These are phyloP conservation scores for Yamadazyma endophytica DNA, from an alignment of 805 yeast species.

Conservation along the genomic window DNA sequence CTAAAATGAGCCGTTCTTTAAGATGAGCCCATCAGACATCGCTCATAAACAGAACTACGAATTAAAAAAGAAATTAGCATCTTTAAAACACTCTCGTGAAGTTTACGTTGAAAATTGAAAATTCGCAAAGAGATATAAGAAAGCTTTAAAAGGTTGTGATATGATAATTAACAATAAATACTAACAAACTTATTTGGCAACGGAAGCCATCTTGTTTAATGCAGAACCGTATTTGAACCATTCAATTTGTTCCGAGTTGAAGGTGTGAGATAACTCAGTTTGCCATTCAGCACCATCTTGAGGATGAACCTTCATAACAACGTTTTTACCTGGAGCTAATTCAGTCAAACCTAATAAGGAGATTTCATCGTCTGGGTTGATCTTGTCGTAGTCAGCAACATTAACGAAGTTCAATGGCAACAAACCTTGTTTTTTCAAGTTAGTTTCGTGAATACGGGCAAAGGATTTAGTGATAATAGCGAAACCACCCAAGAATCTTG, in stretches of 20 bases:
- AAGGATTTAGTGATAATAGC: constrained; percentile 97
- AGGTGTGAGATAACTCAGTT: constrained; percentile 91
- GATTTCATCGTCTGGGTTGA: constrained; percentile 84
- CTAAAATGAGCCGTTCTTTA: too few relatives aligned
- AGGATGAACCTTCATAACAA: constrained; percentile 72
- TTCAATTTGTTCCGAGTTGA: constrained; percentile 93
- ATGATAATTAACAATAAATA: constrained; percentile 3
- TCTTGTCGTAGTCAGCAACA: constrained; percentile 88
- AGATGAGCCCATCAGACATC: too few relatives aligned
- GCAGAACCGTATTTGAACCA: constrained; percentile 99
- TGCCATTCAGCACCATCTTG: constrained; percentile 77
- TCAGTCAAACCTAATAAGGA: constrained; percentile 81
- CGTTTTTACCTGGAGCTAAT: constrained; percentile 89
- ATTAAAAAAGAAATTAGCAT: too few relatives aligned
- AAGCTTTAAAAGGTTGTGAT: too few relatives aligned
- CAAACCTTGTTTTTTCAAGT: constrained; percentile 99
- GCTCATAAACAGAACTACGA: too few relatives aligned
- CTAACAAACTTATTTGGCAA: constrained; percentile 3
- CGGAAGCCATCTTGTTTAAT: constrained; percentile 84
- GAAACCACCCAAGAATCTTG: constrained; percentile 97
- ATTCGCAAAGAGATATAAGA: too few relatives aligned
- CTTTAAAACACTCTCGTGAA: too few relatives aligned
- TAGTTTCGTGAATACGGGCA: constrained; percentile 99
- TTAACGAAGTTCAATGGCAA: constrained; percentile 92
- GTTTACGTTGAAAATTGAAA: too few relatives aligned